Evolutionary conservation across 1,139 yeast genomes (phyloP).

Genomic region (Hansenula sp.): DNA sequence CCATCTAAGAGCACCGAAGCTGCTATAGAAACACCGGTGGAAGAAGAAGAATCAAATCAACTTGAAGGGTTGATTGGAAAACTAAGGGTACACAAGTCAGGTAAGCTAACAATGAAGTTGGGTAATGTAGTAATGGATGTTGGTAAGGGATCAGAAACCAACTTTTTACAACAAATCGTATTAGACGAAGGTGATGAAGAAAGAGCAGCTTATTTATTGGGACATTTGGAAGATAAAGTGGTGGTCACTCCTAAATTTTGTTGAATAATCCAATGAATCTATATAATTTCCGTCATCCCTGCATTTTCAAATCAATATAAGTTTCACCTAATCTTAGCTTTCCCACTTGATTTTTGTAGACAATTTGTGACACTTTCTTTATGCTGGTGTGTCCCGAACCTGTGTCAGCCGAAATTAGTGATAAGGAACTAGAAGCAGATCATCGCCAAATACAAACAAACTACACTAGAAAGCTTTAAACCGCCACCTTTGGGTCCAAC

Average conservation of each 20-base stretch:
- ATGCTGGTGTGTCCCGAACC: too few relatives aligned
- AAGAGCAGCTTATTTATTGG: conserved; percentile 50
- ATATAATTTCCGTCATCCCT: background rate
- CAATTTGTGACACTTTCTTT: too few relatives aligned
- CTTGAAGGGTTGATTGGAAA: conserved; percentile 66
- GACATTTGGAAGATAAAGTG: conserved; percentile 46
- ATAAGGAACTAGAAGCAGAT: too few relatives aligned
- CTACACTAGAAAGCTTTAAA: too few relatives aligned
- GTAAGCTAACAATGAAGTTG: conserved; percentile 67
- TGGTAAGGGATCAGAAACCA: conserved; percentile 66
- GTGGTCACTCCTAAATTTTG: conserved; percentile 39
- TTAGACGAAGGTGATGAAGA: conserved; percentile 43
- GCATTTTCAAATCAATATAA: conserved; percentile 4
- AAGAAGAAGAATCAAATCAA: conserved; percentile 8
- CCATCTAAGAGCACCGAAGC: conserved; percentile 12
- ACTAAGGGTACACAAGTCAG: conserved; percentile 75
- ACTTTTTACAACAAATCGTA: conserved; percentile 77
- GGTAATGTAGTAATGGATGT: conserved; percentile 72
- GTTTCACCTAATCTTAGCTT: too few relatives aligned
- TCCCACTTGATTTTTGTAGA: too few relatives aligned
- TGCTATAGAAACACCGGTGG: conserved; percentile 7
- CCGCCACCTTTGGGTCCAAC: too few relatives aligned
- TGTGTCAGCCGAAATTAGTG: too few relatives aligned
- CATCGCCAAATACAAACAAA: too few relatives aligned
- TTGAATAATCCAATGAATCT: background rate